A percentile compares a stretch with the other conserved stretches of the same genome.
Conservation (phyloP, 208 protist species). For the Leptomonas seymouri region DNA sequence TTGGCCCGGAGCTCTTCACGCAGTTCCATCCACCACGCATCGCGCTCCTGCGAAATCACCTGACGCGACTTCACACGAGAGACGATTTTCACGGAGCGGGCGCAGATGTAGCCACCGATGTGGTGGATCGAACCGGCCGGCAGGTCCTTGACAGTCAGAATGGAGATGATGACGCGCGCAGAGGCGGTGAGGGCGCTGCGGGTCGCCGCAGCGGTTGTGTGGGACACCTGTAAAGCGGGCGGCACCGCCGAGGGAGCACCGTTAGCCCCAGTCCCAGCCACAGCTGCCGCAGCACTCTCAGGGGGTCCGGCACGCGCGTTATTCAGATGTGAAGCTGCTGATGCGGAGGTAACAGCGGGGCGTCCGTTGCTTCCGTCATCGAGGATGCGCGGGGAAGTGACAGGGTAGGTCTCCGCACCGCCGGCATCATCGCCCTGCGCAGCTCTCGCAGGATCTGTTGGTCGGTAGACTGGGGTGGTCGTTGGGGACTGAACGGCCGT, state of each 20-base stretch:
- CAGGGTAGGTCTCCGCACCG: neutral
- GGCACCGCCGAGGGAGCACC: neutral
- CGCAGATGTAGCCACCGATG: slow-evolving; percentile 88
- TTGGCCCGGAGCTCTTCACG: slow-evolving; percentile 91
- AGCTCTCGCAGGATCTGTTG: neutral
- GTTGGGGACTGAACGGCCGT: slow-evolving; percentile 19
- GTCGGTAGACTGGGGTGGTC: slow-evolving; percentile 1
- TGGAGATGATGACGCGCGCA: slow-evolving; percentile 52
- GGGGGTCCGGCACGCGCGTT: neutral
- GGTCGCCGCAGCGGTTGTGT: neutral
- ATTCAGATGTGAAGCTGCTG: no score
- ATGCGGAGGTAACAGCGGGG: no score
- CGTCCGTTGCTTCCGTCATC: slow-evolving; percentile 1
- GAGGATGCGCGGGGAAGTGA: neutral
- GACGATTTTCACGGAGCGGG: slow-evolving; percentile 90
- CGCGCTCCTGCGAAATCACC: slow-evolving; percentile 87
- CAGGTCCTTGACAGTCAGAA: slow-evolving; percentile 89
- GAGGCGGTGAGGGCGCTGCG: slow-evolving; percentile 11
- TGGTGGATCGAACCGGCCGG: slow-evolving; percentile 76
- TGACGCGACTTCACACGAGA: slow-evolving; percentile 83
- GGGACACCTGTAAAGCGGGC: neutral
- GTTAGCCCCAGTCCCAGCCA: neutral
- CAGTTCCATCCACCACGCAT: slow-evolving; percentile 94
- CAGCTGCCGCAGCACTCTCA: neutral
- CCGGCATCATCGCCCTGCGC: neutral